A percentile compares a stretch with the other conserved stretches of the same genome.
phyloP scores from a whole-genome alignment of 306 rosid species.

The Gillenia trifoliata region DNA sequence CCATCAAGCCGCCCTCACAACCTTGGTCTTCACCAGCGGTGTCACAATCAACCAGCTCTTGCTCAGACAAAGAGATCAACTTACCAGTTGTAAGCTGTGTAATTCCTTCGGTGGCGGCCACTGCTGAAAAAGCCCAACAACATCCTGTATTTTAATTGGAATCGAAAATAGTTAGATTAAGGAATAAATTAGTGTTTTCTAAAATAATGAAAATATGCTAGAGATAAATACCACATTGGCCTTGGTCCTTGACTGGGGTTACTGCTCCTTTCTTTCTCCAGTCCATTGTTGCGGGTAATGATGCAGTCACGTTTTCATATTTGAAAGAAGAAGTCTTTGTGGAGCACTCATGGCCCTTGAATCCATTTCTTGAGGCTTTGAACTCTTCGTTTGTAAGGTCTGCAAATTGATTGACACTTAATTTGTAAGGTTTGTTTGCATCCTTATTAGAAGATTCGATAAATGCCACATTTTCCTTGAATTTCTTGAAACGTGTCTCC shows the following conservation, averaged over 20 bases:
- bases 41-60: slow-evolving; percentile 53
- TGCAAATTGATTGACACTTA: slow-evolving; percentile 26
- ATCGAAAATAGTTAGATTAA: neutral
- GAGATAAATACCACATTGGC: slow-evolving; percentile 25
- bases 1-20: too few species aligned
- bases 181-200: too few species aligned
- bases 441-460: neutral
- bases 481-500: slow-evolving; percentile 20
- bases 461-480: too few species aligned
- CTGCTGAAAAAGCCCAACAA: slow-evolving; percentile 39
- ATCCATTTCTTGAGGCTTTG: slow-evolving; percentile 27
- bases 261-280: slow-evolving; percentile 45
- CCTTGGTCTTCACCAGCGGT: slow-evolving; percentile 26
- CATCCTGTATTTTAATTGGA: neutral
- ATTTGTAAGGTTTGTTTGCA: slow-evolving; percentile 31
- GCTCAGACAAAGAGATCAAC: slow-evolving; percentile 18
- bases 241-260: slow-evolving; percentile 45
- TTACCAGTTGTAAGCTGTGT: neutral
- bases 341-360: slow-evolving; percentile 39
- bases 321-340: slow-evolving; percentile 2
- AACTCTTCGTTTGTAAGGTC: slow-evolving; percentile 48
- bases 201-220: neutral
- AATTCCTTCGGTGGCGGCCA: slow-evolving; percentile 41
- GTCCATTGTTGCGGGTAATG: slow-evolving; percentile 27
- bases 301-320: neutral